Evolutionary conservation across 371 early-diverging fungal species (phyloP), one percentile per base, ranked within the genome.

Genomic region (Mucor piriformis): DNA sequence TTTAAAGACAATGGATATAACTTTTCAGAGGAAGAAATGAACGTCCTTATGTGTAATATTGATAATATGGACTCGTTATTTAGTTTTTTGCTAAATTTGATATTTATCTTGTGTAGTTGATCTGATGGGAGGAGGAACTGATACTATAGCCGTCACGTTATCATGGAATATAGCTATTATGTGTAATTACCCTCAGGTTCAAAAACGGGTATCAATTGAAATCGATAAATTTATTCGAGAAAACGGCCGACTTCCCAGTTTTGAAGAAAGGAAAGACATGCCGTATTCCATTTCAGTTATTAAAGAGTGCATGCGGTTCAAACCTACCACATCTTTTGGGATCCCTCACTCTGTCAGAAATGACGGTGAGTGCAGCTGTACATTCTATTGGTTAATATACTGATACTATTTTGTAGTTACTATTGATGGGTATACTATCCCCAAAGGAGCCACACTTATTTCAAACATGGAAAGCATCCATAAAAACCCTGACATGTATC

Each of bases 381-480:
- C 15, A 18, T 23, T n/a, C 20, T 8, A 16, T 47, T 4, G 8
- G n/a, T n/a, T 33, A 21, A 32, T 48, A 37, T 37, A 37, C 4
- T 37, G 38, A 15, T 13, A n/a, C 3, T 6, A 11, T 12, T 37
- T 10, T n/a, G 11, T 24, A 46, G 21, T 46, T 1, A 24, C 12
- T 25, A 12, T 46, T 12, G 29, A 34, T 11, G 43, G 50, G 0
- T 67, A 67, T 23, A 6, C 61, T 10, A 49, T 67, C 32, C 48
- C 49, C 1, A 54, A 57, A 10, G 55, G 38, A 2, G 43, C 55
- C n/a, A 37, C 46, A 21, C 8, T 67, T 3, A 38, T 61, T 18
- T 24, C 46, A 13, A 37, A 24, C 35, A 67, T 67, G 62, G 40
- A 54, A 6, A 42, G 54, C 20, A 67, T 67, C 50, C 57, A 67